Evolutionary conservation across 495 filamentous ascomycete genomes (phyloP), one percentile per base, ranked within the genome.

Genomic region (Penicillium cataractarum): DNA sequence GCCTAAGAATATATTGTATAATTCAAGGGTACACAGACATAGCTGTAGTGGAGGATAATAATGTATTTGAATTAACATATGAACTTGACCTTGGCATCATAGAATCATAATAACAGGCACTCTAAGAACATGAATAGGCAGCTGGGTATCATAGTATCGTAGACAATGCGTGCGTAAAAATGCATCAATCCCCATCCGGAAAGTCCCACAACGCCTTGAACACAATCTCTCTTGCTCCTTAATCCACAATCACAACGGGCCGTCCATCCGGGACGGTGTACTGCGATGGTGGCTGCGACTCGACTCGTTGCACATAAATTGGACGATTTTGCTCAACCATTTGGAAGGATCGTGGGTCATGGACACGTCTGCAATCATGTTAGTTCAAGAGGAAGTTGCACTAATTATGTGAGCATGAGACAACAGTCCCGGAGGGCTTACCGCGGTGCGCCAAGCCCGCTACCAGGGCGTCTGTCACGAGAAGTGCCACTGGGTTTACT

Each of bases 81-180:
- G 24, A 50, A 12, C 24, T 29, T 50, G 46, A 29, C 13, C 46
- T 50, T 50, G 46, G 24, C 46, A 50, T 27, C 46, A 9, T 40
- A n/a, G 22, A 66, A 50, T 49, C 55, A 50, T 27, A n/a, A 50
- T 15, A 17, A 29, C 46, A 64, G 53, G 37, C 31, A 51, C 57
- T 65, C 57, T 64, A 69, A 68, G 3, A 62, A 64, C 56, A 69
- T 66, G 6, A 63, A 65, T 58, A 69, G 62, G 62, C 63, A 64
- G 56, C 48, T 67, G 72, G 75, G 75, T 78, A 76, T 78, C 70
- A 75, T 71, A 56, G 75, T 78, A 76, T 78, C 70, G 74, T 71
- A 57, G 26, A 71, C 33, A 65, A 12, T 54, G 57, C 59, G 55
- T 32, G 51, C 27, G 15, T 44, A 29, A 66, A 46, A 49, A 57